Evolutionary conservation across 1,284 basidiomycete genomes (phyloP).

Genomic region (Anthracocystis walkeri): DNA sequence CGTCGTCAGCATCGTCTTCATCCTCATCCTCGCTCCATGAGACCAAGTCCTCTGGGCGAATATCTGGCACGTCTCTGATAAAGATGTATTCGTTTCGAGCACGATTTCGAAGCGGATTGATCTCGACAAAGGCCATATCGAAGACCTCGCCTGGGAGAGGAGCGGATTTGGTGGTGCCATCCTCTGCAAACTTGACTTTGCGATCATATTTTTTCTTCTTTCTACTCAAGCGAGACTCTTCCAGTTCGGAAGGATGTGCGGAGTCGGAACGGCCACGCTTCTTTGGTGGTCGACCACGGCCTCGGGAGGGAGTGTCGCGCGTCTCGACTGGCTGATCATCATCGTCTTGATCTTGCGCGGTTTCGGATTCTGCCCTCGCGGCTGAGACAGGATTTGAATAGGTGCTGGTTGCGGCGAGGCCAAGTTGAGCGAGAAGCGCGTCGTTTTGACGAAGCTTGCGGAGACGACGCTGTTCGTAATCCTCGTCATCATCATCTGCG

Average conservation of each 20-base stretch:
- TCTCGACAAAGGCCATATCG: slow-evolving; percentile 37
- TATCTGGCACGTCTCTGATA: slow-evolving; percentile 40
- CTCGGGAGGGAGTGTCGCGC: slow-evolving; percentile 10
- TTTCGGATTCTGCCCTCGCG: background rate
- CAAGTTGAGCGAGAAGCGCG: slow-evolving; percentile 41
- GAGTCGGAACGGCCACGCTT: slow-evolving; percentile 19
- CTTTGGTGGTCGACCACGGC: slow-evolving; percentile 23
- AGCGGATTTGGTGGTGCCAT: slow-evolving; percentile 42
- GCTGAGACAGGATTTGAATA: background rate
- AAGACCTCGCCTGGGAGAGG: slow-evolving; percentile 33
- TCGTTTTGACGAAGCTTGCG: slow-evolving; percentile 42
- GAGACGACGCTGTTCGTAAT: slow-evolving; percentile 43
- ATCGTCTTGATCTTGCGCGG: background rate
- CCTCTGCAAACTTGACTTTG: slow-evolving; percentile 40
- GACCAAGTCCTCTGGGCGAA: slow-evolving; percentile 29
- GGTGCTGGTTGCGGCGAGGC: slow-evolving; percentile 16
- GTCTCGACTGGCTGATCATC: slow-evolving; percentile 7
- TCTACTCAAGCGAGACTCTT: slow-evolving; percentile 3
- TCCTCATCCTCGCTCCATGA: slow-evolving; percentile 40
- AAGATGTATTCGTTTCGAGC: slow-evolving; percentile 41
- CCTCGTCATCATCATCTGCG: slow-evolving; percentile 34
- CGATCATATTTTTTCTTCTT: slow-evolving; percentile 41
- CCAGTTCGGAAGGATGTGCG: background rate
- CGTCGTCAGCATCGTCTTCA: slow-evolving; percentile 23
- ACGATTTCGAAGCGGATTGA: slow-evolving; percentile 29